Percentiles rank a stretch among this genome's conserved stretches.
phyloP scores from a whole-genome alignment of 805 yeast species.

The Sugiyamaella floridensis region DNA sequence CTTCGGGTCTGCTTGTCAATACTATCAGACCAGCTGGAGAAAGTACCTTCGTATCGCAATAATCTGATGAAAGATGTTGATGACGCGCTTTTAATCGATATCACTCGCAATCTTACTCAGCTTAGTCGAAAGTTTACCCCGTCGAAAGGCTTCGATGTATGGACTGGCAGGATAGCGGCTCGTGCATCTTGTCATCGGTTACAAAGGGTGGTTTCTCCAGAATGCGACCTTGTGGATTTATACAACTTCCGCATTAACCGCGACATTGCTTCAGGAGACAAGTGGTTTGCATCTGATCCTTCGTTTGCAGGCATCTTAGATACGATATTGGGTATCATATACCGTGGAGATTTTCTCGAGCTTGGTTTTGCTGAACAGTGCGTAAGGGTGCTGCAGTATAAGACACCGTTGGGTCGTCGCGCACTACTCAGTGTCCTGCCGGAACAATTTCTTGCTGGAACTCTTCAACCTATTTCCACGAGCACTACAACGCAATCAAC shows the following conservation, averaged over 20 bases:
- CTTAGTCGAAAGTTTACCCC: background rate
- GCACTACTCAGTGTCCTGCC: background rate
- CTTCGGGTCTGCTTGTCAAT: background rate
- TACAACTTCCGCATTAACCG: background rate
- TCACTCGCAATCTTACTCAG: background rate
- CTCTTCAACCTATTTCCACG: background rate
- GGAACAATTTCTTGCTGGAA: background rate
- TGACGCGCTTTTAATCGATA: background rate
- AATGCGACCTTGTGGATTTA: background rate
- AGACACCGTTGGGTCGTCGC: background rate
- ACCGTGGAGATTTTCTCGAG: conserved; percentile 3
- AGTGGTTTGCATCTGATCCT: background rate
- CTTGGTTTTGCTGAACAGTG: conserved; percentile 4
- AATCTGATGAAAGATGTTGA: background rate
- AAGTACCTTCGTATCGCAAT: background rate
- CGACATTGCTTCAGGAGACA: background rate
- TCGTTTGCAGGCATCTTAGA: conserved; percentile 6
- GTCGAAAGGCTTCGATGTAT: background rate
- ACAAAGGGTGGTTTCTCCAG: background rate
- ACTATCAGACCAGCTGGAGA: background rate
- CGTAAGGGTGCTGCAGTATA: background rate
- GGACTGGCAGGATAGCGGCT: background rate
- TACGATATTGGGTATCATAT: background rate
- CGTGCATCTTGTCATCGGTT: background rate
- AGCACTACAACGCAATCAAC: background rate